Conservation (phyloP, 495 filamentous ascomycete species). For the Daldinia grandis region DNA sequence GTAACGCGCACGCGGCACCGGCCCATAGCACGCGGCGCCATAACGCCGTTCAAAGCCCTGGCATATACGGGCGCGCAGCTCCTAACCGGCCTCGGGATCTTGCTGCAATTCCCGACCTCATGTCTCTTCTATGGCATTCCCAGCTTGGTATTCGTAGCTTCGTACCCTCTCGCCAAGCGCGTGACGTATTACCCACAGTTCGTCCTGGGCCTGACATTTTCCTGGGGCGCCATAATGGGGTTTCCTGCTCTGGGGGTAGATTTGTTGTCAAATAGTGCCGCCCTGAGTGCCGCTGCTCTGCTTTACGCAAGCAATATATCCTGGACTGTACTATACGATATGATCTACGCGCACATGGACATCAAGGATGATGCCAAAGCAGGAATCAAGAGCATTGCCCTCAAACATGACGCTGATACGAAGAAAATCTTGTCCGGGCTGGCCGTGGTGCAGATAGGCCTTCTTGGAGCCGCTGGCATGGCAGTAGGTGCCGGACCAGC, state of each 20-base stretch:
- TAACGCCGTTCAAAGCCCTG: constrained; percentile 76
- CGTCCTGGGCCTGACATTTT: constrained; percentile 91
- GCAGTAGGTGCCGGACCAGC: constrained; percentile 79
- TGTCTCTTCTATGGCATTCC: constrained; percentile 91
- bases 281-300: constrained; percentile 71
- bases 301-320: constrained; percentile 88
- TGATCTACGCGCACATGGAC: constrained; percentile 99
- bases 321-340: constrained; percentile 97
- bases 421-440: constrained; percentile 83
- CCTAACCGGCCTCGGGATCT: constrained; percentile 78
- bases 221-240: constrained; percentile 96
- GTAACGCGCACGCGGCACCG: constrained; percentile 88
- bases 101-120: constrained; percentile 84
- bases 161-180: constrained; percentile 91
- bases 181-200: constrained; percentile 95
- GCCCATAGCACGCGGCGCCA: constrained; percentile 86
- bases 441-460: constrained; percentile 76
- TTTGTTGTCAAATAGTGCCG: constrained; percentile 69
- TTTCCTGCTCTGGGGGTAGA: constrained; percentile 92
- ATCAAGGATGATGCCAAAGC: constrained; percentile 92
- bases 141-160: constrained; percentile 78
- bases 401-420: constrained; percentile 87
- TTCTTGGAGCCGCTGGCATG: constrained; percentile 79
- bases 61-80: constrained; percentile 85
- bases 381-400: constrained; percentile 94